Evolutionary conservation across 495 filamentous ascomycete species (phyloP).

Genomic region (Lophiostoma macrostomum): DNA sequence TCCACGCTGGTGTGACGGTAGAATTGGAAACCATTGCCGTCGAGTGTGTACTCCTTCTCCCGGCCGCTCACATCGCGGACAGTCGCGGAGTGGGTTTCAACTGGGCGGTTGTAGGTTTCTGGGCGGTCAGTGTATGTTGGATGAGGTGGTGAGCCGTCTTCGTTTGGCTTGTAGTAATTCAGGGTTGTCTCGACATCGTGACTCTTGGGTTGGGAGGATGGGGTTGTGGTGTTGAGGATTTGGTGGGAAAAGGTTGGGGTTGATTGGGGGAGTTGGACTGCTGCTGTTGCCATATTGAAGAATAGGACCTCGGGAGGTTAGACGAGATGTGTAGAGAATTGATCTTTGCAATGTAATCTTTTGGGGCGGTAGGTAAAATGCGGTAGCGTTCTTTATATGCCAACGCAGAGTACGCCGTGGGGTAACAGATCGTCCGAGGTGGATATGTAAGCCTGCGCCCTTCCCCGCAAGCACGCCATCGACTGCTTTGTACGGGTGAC

Average conservation of each 20-base stretch:
- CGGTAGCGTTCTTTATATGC: neutral
- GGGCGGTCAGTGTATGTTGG: conserved; percentile 67
- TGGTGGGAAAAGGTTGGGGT: conserved; percentile 20
- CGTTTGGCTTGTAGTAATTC: conserved; percentile 64
- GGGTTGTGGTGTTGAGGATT: conserved; percentile 9
- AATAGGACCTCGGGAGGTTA: too few species aligned
- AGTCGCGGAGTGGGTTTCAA: conserved; percentile 54
- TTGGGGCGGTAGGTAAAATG: too few species aligned
- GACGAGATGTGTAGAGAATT: too few species aligned
- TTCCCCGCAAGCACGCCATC: conserved; percentile 30
- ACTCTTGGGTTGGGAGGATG: conserved; percentile 39
- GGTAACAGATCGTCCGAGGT: neutral
- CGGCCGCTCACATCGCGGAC: conserved; percentile 14
- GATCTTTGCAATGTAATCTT: too few species aligned
- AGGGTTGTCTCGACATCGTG: conserved; percentile 62
- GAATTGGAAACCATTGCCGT: conserved; percentile 24
- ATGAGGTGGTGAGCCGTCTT: conserved; percentile 61
- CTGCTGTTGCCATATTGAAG: conserved; percentile 41
- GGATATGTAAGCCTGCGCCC: conserved; percentile 15
- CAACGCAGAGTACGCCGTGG: too few species aligned
- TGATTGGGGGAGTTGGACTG: conserved; percentile 41
- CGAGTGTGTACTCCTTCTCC: conserved; percentile 20
- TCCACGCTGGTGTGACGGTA: conserved; percentile 26
- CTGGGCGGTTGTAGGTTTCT: conserved; percentile 45
- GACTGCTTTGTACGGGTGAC: neutral